Percentiles rank a stretch among this genome's conserved stretches.
These are phyloP conservation scores for Penicillium lividum DNA, from an alignment of 495 filamentous ascomycete genomes.

Conservation along the genomic window DNA sequence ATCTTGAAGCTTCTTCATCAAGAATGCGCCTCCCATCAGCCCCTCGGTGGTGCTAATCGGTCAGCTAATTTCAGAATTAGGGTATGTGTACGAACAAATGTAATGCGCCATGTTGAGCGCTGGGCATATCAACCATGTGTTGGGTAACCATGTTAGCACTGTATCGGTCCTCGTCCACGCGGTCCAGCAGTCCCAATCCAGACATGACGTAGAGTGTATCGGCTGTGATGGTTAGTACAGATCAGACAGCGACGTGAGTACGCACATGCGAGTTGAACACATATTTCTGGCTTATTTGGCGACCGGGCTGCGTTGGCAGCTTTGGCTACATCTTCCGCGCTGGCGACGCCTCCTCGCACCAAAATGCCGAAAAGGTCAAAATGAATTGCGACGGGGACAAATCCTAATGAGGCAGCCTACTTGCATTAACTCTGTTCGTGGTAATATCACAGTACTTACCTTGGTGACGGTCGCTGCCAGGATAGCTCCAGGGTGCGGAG, in stretches of 20 bases:
- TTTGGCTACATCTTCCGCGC: conserved; percentile 27
- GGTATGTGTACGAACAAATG: conserved; percentile 34
- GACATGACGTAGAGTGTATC: conserved; percentile 42
- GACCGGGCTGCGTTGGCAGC: conserved; percentile 20
- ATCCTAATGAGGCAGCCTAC: conserved; percentile 36
- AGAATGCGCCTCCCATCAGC: conserved; percentile 37
- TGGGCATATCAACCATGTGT: conserved; percentile 36
- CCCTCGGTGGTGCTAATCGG: conserved; percentile 36
- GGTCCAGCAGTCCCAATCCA: conserved; percentile 35
- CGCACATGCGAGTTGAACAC: conserved; percentile 30
- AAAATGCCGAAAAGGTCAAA: conserved; percentile 36
- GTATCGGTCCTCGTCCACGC: conserved; percentile 29
- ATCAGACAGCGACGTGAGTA: not conserved
- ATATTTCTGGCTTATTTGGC: conserved; percentile 17
- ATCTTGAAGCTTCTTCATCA: conserved; percentile 37
- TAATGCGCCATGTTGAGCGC: conserved; percentile 39
- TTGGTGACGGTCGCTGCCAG: conserved; percentile 32
- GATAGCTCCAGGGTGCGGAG: conserved; percentile 26
- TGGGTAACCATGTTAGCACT: conserved; percentile 35
- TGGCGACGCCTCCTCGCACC: conserved; percentile 23
- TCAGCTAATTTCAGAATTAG: not conserved
- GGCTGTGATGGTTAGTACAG: conserved; percentile 23
- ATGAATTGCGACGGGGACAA: conserved; percentile 39
- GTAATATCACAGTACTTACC: conserved; percentile 18
- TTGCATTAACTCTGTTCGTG: not conserved